These are phyloP conservation scores for Rhytidiadelphus loreus DNA, from an alignment of 225 moss, liverwort and hornwort species.

Conservation along the genomic window DNA sequence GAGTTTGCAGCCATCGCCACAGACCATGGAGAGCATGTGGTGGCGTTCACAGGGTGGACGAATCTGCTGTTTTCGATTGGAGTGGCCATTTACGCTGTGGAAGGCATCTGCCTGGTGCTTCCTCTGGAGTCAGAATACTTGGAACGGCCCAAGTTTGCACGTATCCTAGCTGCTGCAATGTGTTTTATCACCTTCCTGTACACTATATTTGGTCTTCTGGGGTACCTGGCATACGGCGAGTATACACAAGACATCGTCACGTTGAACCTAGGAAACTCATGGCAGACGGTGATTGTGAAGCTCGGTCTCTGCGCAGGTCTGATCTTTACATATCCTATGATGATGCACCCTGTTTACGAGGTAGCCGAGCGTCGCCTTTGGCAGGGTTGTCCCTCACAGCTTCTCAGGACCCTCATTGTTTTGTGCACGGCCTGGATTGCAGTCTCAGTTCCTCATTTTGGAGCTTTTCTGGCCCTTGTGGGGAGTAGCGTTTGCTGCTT, in stretches of 20 bases:
- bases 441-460: slow-evolving; percentile 73
- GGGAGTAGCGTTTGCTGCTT: slow-evolving; percentile 91
- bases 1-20: slow-evolving; percentile 39
- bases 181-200: slow-evolving; percentile 50
- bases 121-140: slow-evolving; percentile 67
- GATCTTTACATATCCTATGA: slow-evolving; percentile 87
- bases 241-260: slow-evolving; percentile 76
- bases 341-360: slow-evolving; percentile 98
- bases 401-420: slow-evolving; percentile 46
- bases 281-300: slow-evolving; percentile 67
- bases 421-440: slow-evolving; percentile 62
- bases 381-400: slow-evolving; percentile 29
- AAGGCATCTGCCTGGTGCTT: slow-evolving; percentile 81
- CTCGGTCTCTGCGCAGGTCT: slow-evolving; percentile 66
- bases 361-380: slow-evolving; percentile 61
- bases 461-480: slow-evolving; percentile 69
- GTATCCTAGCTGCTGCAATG: slow-evolving; percentile 63
- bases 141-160: slow-evolving; percentile 67
- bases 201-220: slow-evolving; percentile 50
- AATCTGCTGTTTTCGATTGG: slow-evolving; percentile 67
- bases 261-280: slow-evolving; percentile 64
- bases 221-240: slow-evolving; percentile 84
- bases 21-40: slow-evolving; percentile 31
- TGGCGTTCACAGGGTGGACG: slow-evolving; percentile 51
- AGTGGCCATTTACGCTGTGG: slow-evolving; percentile 80